Evolutionary conservation across 2,329 filamentous ascomycete genomes (phyloP).

Genomic region (Macrophomina pseudophaseolina): DNA sequence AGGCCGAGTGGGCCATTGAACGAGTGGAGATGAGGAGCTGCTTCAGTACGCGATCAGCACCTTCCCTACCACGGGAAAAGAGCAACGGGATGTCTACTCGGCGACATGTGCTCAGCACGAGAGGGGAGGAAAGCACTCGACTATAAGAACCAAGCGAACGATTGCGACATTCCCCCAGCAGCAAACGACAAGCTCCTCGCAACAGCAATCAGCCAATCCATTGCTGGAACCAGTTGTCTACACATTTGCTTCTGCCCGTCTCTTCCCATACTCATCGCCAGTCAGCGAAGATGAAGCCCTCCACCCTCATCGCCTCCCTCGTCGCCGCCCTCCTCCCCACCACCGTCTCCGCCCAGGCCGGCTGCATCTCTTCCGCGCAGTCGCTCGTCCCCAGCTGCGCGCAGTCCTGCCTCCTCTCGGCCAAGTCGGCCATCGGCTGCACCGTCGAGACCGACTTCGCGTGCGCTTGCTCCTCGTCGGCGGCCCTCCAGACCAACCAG

Average conservation of each 20-base stretch:
- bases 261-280: background rate
- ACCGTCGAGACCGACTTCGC: slow-evolving; percentile 24
- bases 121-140: background rate
- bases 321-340: background rate
- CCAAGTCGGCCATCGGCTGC: slow-evolving; percentile 20
- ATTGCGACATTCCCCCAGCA: background rate
- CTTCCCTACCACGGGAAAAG: background rate
- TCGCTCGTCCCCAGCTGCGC: slow-evolving; percentile 20
- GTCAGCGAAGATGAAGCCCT: slow-evolving; percentile 10
- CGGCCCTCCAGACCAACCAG: background rate
- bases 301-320: background rate
- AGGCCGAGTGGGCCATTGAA: background rate
- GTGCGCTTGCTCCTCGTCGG: slow-evolving; percentile 19
- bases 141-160: background rate
- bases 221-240: background rate
- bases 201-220: background rate
- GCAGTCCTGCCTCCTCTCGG: slow-evolving; percentile 21
- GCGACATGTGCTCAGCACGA: slow-evolving; percentile 7
- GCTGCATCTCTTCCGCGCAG: slow-evolving; percentile 19
- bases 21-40: slow-evolving; percentile 8
- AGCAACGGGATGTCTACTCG: background rate
- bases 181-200: background rate
- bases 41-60: background rate
- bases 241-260: background rate
- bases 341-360: slow-evolving; percentile 20